Base-by-base conservation (phyloP, 306 rosid species). In the Mimosa pudica region DNA sequence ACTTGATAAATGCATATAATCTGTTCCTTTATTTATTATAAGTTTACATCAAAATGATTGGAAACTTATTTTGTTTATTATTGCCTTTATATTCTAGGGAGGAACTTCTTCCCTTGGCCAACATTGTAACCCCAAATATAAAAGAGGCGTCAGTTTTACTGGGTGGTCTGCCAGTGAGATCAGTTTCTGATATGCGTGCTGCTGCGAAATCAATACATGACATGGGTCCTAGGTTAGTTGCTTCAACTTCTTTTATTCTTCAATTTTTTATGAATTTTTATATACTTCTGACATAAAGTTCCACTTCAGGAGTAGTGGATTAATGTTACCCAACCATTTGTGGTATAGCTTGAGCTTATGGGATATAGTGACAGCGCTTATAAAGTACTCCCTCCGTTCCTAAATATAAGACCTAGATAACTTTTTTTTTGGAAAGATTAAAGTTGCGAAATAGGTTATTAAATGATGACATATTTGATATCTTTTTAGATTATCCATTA, bases 91-190 rank as follows among this genome's bases (percentile, higher is more conserved):
- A 81, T 62, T 84, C 85, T 94, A 94, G 98, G 83, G 92, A 92
- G 77, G 89, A 89, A 79, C 92, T 94, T 84, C 85, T 94, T 82
- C 98, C 97, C 76, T 86, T 89, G 87, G 90, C 97, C 44, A 91
- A 91, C 84, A 85, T 94, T 75, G 88, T 92, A 75, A 94, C 98
- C 65, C 98, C 98, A 83, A 94, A 94, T 87, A 54, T 92, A 77
- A 94, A 89, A 80, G 97, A 92, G 89, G 97, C 98, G 32, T 87
- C 97, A 46, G 92, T 85, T 71, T 87, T 94, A 82, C 92, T 94
- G 78, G 95, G 89, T 72, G 90, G 88, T 30, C 51, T 81, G 84
- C 87, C 89, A 66, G 86, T 94, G 70, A 79, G 86, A 81, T 89
- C 97, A 52, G 86, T 94, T 68, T 87, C 93, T 83, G 97, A 94